Percentiles rank a stretch among this genome's conserved stretches.
Evolutionary conservation across 208 protist species (phyloP).

Genomic region (Phytomonas serpens): DNA sequence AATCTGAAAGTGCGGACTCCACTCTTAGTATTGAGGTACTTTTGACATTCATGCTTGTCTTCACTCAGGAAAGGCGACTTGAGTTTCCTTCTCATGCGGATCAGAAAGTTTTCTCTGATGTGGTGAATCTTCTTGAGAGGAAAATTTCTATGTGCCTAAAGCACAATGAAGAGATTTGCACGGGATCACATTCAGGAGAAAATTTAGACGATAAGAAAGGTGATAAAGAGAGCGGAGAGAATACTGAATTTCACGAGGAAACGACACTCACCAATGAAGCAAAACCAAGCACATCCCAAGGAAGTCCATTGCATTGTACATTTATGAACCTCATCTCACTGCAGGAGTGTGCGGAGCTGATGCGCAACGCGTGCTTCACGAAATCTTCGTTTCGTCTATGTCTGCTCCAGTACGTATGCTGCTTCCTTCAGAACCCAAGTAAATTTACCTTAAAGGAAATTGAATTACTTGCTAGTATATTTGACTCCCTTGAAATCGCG

Average conservation of each 20-base stretch:
- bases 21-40: conserved; percentile 12
- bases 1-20: not conserved
- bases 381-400: conserved; percentile 4
- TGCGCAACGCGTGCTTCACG: conserved; percentile 13
- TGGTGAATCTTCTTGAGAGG: not conserved
- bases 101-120: conserved; percentile 6
- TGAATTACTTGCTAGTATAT: conserved; percentile 12
- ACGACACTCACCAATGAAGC: not conserved
- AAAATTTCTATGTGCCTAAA: not conserved
- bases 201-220: not conserved
- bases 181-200: not conserved
- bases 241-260: not conserved
- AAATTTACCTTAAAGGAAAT: conserved; percentile 17
- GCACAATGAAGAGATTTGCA: not conserved
- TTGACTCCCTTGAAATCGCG: conserved; percentile 9
- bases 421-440: conserved; percentile 14
- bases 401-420: conserved; percentile 19
- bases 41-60: conserved; percentile 18
- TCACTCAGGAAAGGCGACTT: conserved; percentile 6
- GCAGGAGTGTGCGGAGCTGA: conserved; percentile 14
- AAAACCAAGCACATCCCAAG: not conserved
- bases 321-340: not conserved
- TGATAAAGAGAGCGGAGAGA: not conserved
- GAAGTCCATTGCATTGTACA: not conserved
- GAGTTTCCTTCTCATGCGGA: conserved; percentile 5